These are phyloP conservation scores for Nannizziopsis barbatae DNA, from an alignment of 2,329 filamentous ascomycete genomes.

Conservation along the genomic window DNA sequence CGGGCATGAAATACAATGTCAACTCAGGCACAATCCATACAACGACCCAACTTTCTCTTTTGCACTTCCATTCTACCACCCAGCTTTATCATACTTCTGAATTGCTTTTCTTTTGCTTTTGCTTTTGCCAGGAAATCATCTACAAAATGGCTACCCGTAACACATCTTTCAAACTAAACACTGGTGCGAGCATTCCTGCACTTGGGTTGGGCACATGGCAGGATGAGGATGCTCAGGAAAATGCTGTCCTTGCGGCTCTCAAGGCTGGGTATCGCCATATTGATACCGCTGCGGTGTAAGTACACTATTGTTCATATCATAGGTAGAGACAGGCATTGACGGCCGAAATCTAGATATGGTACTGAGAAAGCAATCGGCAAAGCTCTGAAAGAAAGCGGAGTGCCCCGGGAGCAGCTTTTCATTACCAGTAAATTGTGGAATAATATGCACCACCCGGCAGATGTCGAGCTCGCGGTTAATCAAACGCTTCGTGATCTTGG, in stretches of 20 bases:
- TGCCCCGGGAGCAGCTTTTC: constrained; percentile 55
- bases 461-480: constrained; percentile 51
- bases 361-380: constrained; percentile 57
- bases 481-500: constrained; percentile 52
- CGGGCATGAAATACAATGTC: too few relatives aligned
- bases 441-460: constrained; percentile 50
- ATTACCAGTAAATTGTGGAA: constrained; percentile 59
- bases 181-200: constrained; percentile 37
- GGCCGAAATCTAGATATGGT: constrained; percentile 37
- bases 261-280: constrained; percentile 47
- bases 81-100: background rate
- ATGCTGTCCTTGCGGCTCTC: constrained; percentile 36
- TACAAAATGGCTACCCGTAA: constrained; percentile 15
- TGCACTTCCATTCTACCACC: background rate
- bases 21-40: too few relatives aligned
- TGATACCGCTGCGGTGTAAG: constrained; percentile 40
- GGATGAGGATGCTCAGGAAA: constrained; percentile 40
- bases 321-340: too few relatives aligned
- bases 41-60: too few relatives aligned
- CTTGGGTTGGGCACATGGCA: constrained; percentile 47
- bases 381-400: constrained; percentile 52
- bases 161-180: constrained; percentile 38
- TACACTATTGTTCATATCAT: background rate
- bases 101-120: background rate
- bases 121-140: background rate